Conservation (phyloP, 192 early-diverging fungal species). For the Chytriomyces sp. region DNA sequence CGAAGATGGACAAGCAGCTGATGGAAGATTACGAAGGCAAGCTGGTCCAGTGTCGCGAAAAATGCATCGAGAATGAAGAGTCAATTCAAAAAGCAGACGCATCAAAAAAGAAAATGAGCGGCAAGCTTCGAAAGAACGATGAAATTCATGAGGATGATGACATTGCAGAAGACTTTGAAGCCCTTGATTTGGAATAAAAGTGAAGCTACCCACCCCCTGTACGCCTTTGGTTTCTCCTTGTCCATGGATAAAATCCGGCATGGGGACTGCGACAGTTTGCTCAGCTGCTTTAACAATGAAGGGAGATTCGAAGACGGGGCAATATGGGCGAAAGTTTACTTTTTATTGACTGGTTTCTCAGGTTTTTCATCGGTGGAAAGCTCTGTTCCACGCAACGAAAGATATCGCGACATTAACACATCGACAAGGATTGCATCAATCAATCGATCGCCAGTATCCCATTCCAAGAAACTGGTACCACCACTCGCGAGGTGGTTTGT, state of each 20-base stretch:
- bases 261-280: too few species aligned
- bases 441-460: constrained; percentile 14
- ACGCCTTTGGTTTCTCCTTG: too few species aligned
- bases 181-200: too few species aligned
- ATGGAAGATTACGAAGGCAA: constrained; percentile 88
- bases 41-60: constrained; percentile 73
- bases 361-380: neutral
- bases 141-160: neutral
- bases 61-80: constrained; percentile 67
- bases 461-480: constrained; percentile 25
- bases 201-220: too few species aligned
- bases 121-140: neutral
- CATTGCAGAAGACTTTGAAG: too few species aligned
- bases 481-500: constrained; percentile 6
- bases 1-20: constrained; percentile 79
- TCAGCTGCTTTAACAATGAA: too few species aligned
- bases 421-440: constrained; percentile 26
- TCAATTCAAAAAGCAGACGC: constrained; percentile 17
- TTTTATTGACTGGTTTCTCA: too few species aligned
- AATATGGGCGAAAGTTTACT: too few species aligned
- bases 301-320: too few species aligned
- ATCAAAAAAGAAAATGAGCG: constrained; percentile 5
- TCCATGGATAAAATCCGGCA: too few species aligned
- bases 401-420: constrained; percentile 8
- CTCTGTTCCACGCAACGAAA: constrained; percentile 14